Evolutionary conservation across 2,329 filamentous ascomycete genomes (phyloP).

Genomic region (Domatiomyces globalis): DNA sequence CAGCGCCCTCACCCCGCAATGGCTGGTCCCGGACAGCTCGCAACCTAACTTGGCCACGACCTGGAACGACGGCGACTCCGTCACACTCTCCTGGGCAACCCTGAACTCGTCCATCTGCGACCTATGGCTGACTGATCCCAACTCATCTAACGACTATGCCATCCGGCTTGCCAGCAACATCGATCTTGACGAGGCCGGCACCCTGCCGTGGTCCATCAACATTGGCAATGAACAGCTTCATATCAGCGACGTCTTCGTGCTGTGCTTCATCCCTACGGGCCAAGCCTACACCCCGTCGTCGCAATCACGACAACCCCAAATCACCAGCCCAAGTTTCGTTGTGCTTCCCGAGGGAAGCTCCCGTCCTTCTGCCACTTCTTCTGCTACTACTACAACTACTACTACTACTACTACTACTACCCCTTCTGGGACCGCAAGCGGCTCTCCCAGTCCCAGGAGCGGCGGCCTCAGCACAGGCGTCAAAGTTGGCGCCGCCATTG

Average conservation of each 20-base stretch:
- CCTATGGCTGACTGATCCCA: not conserved
- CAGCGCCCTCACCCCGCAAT: constrained; percentile 13
- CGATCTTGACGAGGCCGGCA: constrained; percentile 1
- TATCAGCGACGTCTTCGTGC: not conserved
- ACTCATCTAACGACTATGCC: not conserved
- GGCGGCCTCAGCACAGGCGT: not conserved
- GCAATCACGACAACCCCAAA: not conserved
- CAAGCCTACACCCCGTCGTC: not conserved
- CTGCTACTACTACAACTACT: not conserved
- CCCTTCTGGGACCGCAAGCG: not conserved
- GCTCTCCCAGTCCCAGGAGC: not conserved
- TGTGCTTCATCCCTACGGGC: constrained; percentile 1
- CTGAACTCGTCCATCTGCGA: constrained; percentile 3
- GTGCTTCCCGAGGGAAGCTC: not conserved
- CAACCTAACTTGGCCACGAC: constrained; percentile 1
- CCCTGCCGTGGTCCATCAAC: constrained; percentile 2
- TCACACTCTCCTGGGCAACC: constrained; percentile 1
- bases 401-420: not conserved
- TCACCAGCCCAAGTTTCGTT: constrained; percentile 2
- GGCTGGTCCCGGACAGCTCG: constrained; percentile 1
- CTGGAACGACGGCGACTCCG: constrained; percentile 2
- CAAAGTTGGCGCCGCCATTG: not conserved
- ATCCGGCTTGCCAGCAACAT: constrained; percentile 3
- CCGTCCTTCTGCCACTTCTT: not conserved
- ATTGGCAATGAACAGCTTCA: not conserved